Evolutionary conservation across 202 grass and related monocot species (phyloP), one percentile per base, ranked within the genome.

Genomic region (Panicum virgatum): DNA sequence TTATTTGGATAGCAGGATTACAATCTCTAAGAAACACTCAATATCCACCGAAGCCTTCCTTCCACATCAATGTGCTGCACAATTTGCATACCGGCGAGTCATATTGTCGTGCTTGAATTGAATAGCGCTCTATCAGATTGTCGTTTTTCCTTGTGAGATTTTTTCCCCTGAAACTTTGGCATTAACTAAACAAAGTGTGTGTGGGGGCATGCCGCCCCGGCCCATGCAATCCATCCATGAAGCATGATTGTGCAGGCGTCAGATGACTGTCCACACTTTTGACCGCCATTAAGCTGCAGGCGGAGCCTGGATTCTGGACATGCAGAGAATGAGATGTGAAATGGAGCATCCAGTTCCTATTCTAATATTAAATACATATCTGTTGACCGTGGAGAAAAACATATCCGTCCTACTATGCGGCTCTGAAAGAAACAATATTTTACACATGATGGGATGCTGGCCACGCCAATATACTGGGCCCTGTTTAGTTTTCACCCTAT

Each of bases 271-370:
- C 46, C 14, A 74, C 20, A 56, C 19, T 1, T 83, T 42, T 83
- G 67, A 83, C 81, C 61, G 75, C 9, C 30, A 59, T 57, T 23
- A 79, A n/a, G 68, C 60, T 1, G 20, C 42, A 61, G 68, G 84
- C 20, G 68, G 43, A 75, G 15, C 66, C 40, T 32, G 3, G 65
- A 34, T 34, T 34, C 32, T 26, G 67, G 69, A 18, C 27, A 34
- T 18, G 6, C 2, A 4, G 47, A 74, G 34, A 66, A 38, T 53
- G 75, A 79, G 22, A 53, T 83, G 62, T 80, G 62, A 62, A n/a
- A 80, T 57, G 45, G 27, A 39, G 46, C 42, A n/a, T n/a, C n/a
- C 5, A 53, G 26, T 70, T 69, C 34, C 34, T 75, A 75, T 80
- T 80, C 6, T 45, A 48, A 66, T 25, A 27, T 63, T 36, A 34